phyloP scores from a whole-genome alignment of 192 early-diverging fungal genomes.

The Dissophora ornata region DNA sequence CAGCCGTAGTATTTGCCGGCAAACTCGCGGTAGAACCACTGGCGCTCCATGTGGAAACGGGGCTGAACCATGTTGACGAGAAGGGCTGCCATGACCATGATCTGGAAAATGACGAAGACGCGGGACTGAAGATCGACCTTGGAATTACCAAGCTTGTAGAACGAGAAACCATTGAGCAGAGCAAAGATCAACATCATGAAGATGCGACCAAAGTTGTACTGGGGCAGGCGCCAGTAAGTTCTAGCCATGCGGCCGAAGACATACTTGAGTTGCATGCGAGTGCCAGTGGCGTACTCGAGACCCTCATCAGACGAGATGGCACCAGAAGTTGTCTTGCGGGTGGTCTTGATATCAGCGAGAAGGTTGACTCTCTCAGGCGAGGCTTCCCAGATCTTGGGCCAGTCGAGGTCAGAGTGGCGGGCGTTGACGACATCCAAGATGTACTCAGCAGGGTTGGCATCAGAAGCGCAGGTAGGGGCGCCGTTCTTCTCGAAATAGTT shows the following conservation, averaged over 20 bases:
- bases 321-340: slow-evolving; percentile 39
- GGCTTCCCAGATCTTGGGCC: slow-evolving; percentile 79
- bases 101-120: slow-evolving; percentile 78
- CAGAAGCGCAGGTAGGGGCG: slow-evolving; percentile 68
- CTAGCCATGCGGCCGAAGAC: slow-evolving; percentile 74
- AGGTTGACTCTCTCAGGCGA: slow-evolving; percentile 61
- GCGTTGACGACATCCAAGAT: slow-evolving; percentile 86
- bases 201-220: slow-evolving; percentile 80
- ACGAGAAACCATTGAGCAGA: slow-evolving; percentile 78
- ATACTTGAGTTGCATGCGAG: slow-evolving; percentile 63
- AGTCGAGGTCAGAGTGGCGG: slow-evolving; percentile 67
- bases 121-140: slow-evolving; percentile 73
- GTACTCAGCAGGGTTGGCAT: slow-evolving; percentile 89
- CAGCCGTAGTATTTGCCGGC: slow-evolving; percentile 76
- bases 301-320: slow-evolving; percentile 36
- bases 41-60: slow-evolving; percentile 73
- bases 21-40: slow-evolving; percentile 74
- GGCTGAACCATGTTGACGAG: slow-evolving; percentile 79
- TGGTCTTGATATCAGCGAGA: slow-evolving; percentile 64
- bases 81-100: slow-evolving; percentile 72
- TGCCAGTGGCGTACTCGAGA: slow-evolving; percentile 60
- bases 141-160: slow-evolving; percentile 69
- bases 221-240: slow-evolving; percentile 79
- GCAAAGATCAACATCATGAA: slow-evolving; percentile 69
- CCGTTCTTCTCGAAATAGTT: slow-evolving; percentile 82